Evolutionary conservation across 2,329 filamentous ascomycete genomes (phyloP), one percentile per base, ranked within the genome.

Genomic region (Epichloe elymi): DNA sequence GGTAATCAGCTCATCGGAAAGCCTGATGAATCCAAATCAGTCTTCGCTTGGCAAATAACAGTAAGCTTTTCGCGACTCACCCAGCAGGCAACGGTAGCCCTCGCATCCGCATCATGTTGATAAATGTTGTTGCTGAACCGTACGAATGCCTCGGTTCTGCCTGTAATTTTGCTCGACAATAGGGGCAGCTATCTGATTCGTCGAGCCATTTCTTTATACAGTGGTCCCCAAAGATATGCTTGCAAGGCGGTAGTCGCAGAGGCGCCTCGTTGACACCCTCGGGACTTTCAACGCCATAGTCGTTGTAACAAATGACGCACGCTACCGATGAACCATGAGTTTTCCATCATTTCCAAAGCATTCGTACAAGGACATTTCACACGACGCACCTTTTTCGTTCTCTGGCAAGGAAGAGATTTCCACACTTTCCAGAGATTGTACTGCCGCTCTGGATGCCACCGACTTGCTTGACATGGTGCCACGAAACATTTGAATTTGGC

Each of bases 131-230:
- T 1, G 58, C 52, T 6, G 61, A 58, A 11, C 48, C 44, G 12
- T 48, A 41, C 11, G 48, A 30, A 2, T 56, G 54, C 50, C 62
- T 65, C 7, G 61, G 59, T 52, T 80, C 74, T 2, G 77, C 75
- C 3, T 72, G 76, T 23, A 84, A 67, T 57, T 80, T 80, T 55
- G 79, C 74, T 26, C 80, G 74, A 61, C 80, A 84, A 58, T 83
- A 83, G 0, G 80, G 80, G 56, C 80, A 84, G 50, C 70, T 80
- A 56, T 80, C 74, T 2, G 77, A 77, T 44, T 82, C 77, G 49
- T 78, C 70, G 41, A 84, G 74, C 80, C 80, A 84, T 56, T 78
- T 82, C 61, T 77, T 80, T 55, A 84, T 79, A 61, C 80, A 84
- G 56, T 75, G 71, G 51, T 82, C 73, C 17, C 80, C 80, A 61